Evolutionary conservation across 2,329 filamentous ascomycete genomes (phyloP).

Genomic region (Fusarium sublunatum): DNA sequence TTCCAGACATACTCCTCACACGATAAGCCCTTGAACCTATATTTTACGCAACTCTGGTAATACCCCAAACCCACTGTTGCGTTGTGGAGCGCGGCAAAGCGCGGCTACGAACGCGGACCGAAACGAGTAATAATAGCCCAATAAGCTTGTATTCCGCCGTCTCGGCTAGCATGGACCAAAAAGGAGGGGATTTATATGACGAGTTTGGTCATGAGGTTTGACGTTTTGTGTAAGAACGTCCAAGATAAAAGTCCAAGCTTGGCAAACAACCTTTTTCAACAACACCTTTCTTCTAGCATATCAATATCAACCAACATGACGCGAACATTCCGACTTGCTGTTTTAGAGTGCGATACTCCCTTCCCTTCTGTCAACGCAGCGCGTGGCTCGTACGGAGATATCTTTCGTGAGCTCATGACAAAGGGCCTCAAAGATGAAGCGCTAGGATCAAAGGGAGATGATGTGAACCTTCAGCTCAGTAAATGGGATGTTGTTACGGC

Average conservation of each 20-base stretch:
- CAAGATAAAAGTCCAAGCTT: conserved; percentile 7
- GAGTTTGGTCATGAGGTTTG: conserved; percentile 16
- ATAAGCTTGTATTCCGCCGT: conserved; percentile 39
- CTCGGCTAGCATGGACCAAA: conserved; percentile 13
- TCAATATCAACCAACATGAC: conserved; percentile 26
- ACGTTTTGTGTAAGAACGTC: conserved; percentile 1
- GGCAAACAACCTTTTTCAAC: neutral
- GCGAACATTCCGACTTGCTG: conserved; percentile 42
- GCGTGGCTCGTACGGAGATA: conserved; percentile 48
- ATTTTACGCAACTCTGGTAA: neutral
- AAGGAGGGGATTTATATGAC: conserved; percentile 15
- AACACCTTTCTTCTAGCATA: neutral
- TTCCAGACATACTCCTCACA: neutral
- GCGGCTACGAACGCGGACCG: conserved; percentile 40
- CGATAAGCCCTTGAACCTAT: neutral
- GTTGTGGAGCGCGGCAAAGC: conserved; percentile 42
- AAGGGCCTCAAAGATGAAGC: conserved; percentile 41
- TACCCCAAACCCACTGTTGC: neutral
- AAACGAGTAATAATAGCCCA: conserved; percentile 27
- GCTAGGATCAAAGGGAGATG: conserved; percentile 29
- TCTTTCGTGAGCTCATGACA: conserved; percentile 47
- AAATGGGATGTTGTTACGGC: conserved; percentile 49
- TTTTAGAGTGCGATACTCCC: conserved; percentile 51
- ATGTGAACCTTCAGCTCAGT: conserved; percentile 42
- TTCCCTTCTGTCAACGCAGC: conserved; percentile 42